Evolutionary conservation across 2,329 filamentous ascomycete genomes (phyloP), one percentile per base, ranked within the genome.

Genomic region (Fusarium torulosum): DNA sequence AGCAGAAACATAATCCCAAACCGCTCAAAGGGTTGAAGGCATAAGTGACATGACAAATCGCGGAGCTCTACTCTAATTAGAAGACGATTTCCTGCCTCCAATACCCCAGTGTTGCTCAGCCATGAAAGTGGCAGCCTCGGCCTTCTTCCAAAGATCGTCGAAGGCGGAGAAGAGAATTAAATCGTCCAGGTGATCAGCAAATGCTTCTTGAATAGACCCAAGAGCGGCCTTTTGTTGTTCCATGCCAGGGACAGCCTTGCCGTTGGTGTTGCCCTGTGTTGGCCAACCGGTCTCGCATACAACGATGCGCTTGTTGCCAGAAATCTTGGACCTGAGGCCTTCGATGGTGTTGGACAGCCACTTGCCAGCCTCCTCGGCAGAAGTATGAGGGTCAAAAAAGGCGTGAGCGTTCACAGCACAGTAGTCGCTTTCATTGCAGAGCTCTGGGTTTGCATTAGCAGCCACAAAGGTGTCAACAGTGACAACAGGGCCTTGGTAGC

Each of bases 211-310:
- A 72, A 97, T 86, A 23, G 89, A 90, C 7, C 80, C 76, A 35
- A 97, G 77, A 13, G 93, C 93, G 21, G 78, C 76, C 13, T 81
- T 75, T 77, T 97, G 93, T 68, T 94, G 88, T 13, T 83, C 79
- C n/a, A 80, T 72, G 14, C 88, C 88, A 0, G 93, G 91, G 3
- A 94, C 81, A n/a, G 92, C 92, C 19, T 75, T 74, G 3, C 88
- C 87, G 75, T 96, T 94, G 52, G 83, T 62, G 14, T 81, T 70
- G 19, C 93, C 93, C 69, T 86, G 78, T 76, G 86, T 88, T 41
- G 93, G 93, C 93, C 93, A 97, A 50, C 94, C 94, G 4, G 90
- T 90, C 82, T 97, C 94, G 2, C 92, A 93, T 69, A 96, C 88
- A 37, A 95, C 82, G 31, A 91, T 84, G 44, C 84, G 83, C 78